These are phyloP conservation scores for Syzygium oleosum DNA, from an alignment of 345 rosid genomes.

Conservation along the genomic window DNA sequence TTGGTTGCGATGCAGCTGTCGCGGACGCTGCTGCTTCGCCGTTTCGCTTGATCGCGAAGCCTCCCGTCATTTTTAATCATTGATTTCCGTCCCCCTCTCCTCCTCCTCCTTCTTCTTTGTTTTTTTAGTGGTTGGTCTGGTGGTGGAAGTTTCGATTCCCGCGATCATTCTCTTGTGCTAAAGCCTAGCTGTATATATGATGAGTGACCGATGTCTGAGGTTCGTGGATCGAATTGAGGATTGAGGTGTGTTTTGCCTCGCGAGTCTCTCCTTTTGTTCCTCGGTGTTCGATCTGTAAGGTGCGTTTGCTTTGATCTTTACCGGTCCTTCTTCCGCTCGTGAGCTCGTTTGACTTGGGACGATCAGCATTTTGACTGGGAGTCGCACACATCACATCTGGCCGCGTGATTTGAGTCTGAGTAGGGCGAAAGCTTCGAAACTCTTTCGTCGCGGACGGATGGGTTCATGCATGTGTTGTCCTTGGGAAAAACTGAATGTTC, in stretches of 20 bases:
- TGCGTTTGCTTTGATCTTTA: not conserved
- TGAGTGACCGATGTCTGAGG: not conserved
- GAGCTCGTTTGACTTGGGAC: not conserved
- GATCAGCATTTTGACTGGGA: not conserved
- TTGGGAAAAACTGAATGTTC: not conserved
- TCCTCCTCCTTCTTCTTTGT: not conserved
- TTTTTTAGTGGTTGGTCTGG: not conserved
- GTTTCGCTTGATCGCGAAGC: slow-evolving; percentile 2
- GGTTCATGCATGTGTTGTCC: not conserved
- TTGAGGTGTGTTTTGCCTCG: not conserved
- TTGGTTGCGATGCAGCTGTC: not conserved
- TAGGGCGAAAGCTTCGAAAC: not conserved
- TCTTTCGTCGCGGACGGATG: not conserved
- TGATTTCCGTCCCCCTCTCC: not conserved
- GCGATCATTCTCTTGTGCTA: not conserved
- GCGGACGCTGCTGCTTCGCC: not conserved
- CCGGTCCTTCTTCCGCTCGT: not conserved
- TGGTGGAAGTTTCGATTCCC: not conserved
- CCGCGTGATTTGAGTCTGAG: not conserved
- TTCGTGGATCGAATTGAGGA: not conserved
- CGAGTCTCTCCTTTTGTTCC: not conserved
- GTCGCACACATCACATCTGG: not conserved
- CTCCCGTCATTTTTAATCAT: not conserved
- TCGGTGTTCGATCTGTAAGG: not conserved
- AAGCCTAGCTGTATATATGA: not conserved